Evolutionary conservation across 1,139 yeast genomes (phyloP), one percentile per base, ranked within the genome.

Genomic region (Yarrowia galli): DNA sequence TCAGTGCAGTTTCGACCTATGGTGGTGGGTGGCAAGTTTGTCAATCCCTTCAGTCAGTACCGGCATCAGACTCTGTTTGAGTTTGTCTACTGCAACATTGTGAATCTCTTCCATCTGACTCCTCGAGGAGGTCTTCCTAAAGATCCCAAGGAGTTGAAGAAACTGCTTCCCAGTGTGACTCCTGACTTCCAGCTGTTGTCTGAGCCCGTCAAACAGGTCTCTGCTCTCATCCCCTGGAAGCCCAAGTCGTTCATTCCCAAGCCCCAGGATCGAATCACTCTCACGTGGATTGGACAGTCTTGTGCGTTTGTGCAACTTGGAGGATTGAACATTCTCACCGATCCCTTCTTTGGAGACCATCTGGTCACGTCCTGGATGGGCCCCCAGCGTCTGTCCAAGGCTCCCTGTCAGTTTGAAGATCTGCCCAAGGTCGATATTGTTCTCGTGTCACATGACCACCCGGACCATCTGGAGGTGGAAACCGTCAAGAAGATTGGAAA

Each of bases 271-370:
- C 83, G 89, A 71, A 73, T 90, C 72, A 80, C 89, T 4, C 86
- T 89, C 74, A 92, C 98, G 0, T 93, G 98, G 98, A 77, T 93
- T 51, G 98, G 98, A 2, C 98, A 93, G 76, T 89, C 96, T 67
- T 92, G 98, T 77, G 85, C 95, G 2, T 84, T 86, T 68, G 80
- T 92, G 5, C 93, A 91, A 74, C 77, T 91, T 13, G 84, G 89
- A 6, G 91, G 92, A 0, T 79, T 92, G 18, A 91, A 89, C 71
- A 82, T 93, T 70, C 78, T 93, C 54, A 89, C 97, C 1, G 98
- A 93, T 76, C 98, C 98, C 0, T 80, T 92, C 42, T 86, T 93
- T 73, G 86, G 90, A 65, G 85, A 89, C 69, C 87, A 85, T 72
- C 80, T 93, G 58, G 83, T 93, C 43, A 83, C 84, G 69, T 83